These are phyloP conservation scores for Cladosporium sp. DNA, from an alignment of 2,329 filamentous ascomycete genomes.

Conservation along the genomic window DNA sequence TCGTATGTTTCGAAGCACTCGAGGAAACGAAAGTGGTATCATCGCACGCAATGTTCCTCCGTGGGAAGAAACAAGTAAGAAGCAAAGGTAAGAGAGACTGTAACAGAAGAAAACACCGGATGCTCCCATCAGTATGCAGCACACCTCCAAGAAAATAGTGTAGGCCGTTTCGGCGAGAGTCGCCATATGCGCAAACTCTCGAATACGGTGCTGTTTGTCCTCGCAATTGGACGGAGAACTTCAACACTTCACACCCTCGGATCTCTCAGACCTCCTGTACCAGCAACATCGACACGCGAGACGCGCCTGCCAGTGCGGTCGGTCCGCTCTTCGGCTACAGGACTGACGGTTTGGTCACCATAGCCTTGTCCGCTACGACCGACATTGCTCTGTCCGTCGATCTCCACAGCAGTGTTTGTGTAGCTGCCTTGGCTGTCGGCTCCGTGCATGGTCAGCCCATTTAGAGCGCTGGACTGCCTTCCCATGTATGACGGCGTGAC, in stretches of 20 bases:
- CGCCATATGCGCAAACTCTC: neutral
- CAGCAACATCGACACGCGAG: conserved; percentile 20
- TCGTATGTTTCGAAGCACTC: neutral
- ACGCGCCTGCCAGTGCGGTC: conserved; percentile 3
- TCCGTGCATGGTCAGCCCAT: conserved; percentile 50
- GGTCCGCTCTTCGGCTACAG: conserved; percentile 7
- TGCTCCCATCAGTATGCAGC: neutral
- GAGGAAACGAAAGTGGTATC: conserved; percentile 14
- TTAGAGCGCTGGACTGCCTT: conserved; percentile 45
- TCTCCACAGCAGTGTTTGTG: conserved; percentile 21
- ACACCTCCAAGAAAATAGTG: neutral
- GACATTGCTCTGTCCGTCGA: conserved; percentile 24
- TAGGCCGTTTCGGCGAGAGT: neutral
- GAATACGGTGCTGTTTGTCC: neutral
- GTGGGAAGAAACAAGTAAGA: neutral
- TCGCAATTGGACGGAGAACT: neutral
- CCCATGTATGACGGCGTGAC: conserved; percentile 45
- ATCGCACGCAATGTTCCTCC: neutral
- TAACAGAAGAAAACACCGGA: neutral
- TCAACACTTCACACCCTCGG: neutral
- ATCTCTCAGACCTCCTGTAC: conserved; percentile 20
- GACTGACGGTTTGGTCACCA: conserved; percentile 1
- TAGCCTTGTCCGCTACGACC: conserved; percentile 19
- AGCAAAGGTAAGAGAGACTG: neutral
- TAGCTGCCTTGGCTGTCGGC: conserved; percentile 20